Base-by-base conservation (phyloP, 164 flowering plant genomes). In the Piper betle region DNA sequence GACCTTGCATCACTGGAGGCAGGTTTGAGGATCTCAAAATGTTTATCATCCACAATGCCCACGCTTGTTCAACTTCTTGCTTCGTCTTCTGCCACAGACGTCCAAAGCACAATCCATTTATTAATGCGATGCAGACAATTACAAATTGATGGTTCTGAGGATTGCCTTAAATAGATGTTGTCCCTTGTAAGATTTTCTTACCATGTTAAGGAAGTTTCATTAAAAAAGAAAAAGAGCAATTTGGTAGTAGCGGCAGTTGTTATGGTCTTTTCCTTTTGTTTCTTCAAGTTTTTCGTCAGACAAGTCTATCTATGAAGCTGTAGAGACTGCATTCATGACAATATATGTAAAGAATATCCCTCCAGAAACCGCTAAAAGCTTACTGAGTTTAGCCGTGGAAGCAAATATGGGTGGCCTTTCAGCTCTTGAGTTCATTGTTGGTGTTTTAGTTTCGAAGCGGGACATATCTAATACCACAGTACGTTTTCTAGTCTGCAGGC, bases 1-100 rank as follows among this genome's bases (percentile, higher is more conserved):
- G 78, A 89, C 90, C 70, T 79, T 72, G 99, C 99, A 41, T 94
- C 99, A 39, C 91, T 94, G 59, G 96, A 93, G 79, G 91, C 97
- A 37, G 99, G 96, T 18, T 75, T 88, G 76, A 80, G 79, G 54
- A 90, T 93, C 68, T 84, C 99, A 9, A 85, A 77, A 68, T 90
- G 97, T 70, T 59, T 93, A 55, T 79, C 95, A 25, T 75, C 79
- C 33, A 77, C 78, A 6, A 88, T 93, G 95, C 95, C 95, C 12
- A 83, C 79, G 58, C 93, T 94, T 71, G 87, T 90, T 70, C 99
- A 90, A 71, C 79, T 94, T 71, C 84, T 94, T 96, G 97, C 99
- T 70, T 94, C 99, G 39, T 77, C 96, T 65, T 88, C 97, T 71
- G 88, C 91, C 15, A 80, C 85, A 39, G 99, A 94, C 77, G 97